Evolutionary conservation across 1,139 yeast species (phyloP), one percentile per base, ranked within the genome.

Genomic region (Pichia sp.): DNA sequence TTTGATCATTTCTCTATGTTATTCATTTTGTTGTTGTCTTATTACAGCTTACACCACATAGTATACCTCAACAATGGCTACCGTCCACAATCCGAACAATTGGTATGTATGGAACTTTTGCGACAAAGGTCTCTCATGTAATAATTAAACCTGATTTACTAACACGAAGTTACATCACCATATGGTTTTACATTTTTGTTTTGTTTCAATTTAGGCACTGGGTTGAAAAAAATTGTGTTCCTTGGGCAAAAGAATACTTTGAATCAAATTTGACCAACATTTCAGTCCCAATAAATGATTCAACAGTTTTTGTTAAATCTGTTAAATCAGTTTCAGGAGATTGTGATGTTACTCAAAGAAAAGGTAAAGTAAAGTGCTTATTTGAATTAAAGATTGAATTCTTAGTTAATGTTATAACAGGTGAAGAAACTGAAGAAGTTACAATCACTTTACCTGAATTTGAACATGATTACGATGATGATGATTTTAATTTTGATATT

Each of bases 291-390:
- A 49, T 52, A 7, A 77, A 72, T 13, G 68, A 64, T 4, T 67
- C 70, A 55, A 66, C 62, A 31, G 64, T 77, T 50, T 60, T 64
- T 11, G 68, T 83, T 44, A 67, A 71, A 7, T 62, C 69, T 0
- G 66, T 81, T 13, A 73, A 72, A 42, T 70, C 79, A 3, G 73
- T 84, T 18, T 66, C 76, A 16, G 95, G 95, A 25, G 93, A 86
- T 66, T 84, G 93, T 62, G 87, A 84, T 60, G 91, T 86, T 16
- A 82, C 88, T 30, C 93, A 86, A 67, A 78, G 93, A 71, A 86
- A 86, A 69, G 93, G 91, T 13, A 84, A 82, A 67, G 88, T 83
- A 18, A 78, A 81, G 62, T 85, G 93, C 62, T 83, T 85, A 52
- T 85, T 78, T 62, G 95, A 86, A 65, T 67, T 86, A 76, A 72